A percentile compares a stretch with the other conserved stretches of the same genome.
Conservation (phyloP, 306 rosid genomes). For the Dryas octopetala region DNA sequence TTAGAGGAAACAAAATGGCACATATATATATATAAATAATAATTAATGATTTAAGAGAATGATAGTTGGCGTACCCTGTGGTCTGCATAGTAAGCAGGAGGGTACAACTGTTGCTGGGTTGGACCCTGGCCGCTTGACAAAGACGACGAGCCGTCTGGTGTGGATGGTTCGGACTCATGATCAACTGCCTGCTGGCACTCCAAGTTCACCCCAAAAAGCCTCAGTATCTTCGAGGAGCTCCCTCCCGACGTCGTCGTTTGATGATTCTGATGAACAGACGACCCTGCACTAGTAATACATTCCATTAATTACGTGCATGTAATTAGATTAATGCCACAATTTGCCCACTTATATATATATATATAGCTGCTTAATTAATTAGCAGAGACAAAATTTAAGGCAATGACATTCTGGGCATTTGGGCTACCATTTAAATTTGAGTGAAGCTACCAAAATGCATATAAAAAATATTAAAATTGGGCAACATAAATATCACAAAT, state of each 20-base stretch:
- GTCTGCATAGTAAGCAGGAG: slow-evolving; percentile 39
- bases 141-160: slow-evolving; percentile 44
- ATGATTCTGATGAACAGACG: slow-evolving; percentile 28
- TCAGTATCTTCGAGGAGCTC: slow-evolving; percentile 72
- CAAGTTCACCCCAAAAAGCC: slow-evolving; percentile 93
- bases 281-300: slow-evolving; percentile 32
- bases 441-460: too few relatives aligned
- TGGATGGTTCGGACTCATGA: slow-evolving; percentile 48
- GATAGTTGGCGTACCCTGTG: slow-evolving; percentile 59
- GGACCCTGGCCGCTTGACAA: slow-evolving; percentile 43
- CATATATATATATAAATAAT: too few relatives aligned
- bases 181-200: slow-evolving; percentile 61
- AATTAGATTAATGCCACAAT: not conserved
- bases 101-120: slow-evolving; percentile 32
- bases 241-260: slow-evolving; percentile 48
- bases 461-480: too few relatives aligned
- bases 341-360: too few relatives aligned
- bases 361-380: too few relatives aligned
- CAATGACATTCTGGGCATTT: too few relatives aligned
- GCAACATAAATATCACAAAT: too few relatives aligned
- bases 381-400: too few relatives aligned
- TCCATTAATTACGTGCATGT: slow-evolving; percentile 40
- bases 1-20: slow-evolving; percentile 34
- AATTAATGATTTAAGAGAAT: not conserved
- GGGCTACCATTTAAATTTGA: too few relatives aligned